Base-by-base conservation (phyloP, 2,329 filamentous ascomycete genomes). In the Fusarium tricinctum region DNA sequence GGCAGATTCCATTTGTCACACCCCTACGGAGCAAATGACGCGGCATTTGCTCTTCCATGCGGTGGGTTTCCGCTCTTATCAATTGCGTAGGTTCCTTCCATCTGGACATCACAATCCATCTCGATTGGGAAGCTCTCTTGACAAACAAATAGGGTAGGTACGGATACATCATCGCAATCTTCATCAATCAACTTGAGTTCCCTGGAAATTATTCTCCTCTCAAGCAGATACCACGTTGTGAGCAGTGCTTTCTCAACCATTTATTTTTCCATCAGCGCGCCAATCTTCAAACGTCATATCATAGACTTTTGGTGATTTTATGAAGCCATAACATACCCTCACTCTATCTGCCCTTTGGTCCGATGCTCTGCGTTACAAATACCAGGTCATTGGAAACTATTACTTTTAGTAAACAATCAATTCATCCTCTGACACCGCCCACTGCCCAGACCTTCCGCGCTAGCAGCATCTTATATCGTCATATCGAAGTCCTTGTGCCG, bases 391-490 rank as follows among this genome's bases (percentile, higher is more conserved):
- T 8, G 12, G 33, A 49, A 20, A n/a, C 43, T 68, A 43, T 68
- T 30, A 15, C 44, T 35, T 20, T 46, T 38, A 45, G 65, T 39
- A 26, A 39, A 45, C 17, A 51, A 51, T 46, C 20, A 38, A 53
- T 20, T 22, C n/a, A 50, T 42, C 40, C 14, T 35, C 39, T 20
- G 46, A 58, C 55, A 45, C 46, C 58, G 50, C 45, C n/a, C 28
- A 17, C 50, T 52, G 54, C 44, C 45, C 51, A 45, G 44, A 50
- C 42, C 56, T 38, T n/a, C 51, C 39, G 50, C 39, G 9, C 50
- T 69, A 67, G 50, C 30, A 35, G 35, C 35, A 42, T 49, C 47
- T 43, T 65, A 23, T 39, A 52, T 47, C 50, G 45, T 63, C 54
- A 40, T 58, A 40, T 50, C n/a, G 30, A 22, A 33, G 39, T 32